Percentiles rank a stretch among this genome's conserved stretches.
Conservation (phyloP, 208 protist genomes). For the Trypanosoma conorhini region DNA sequence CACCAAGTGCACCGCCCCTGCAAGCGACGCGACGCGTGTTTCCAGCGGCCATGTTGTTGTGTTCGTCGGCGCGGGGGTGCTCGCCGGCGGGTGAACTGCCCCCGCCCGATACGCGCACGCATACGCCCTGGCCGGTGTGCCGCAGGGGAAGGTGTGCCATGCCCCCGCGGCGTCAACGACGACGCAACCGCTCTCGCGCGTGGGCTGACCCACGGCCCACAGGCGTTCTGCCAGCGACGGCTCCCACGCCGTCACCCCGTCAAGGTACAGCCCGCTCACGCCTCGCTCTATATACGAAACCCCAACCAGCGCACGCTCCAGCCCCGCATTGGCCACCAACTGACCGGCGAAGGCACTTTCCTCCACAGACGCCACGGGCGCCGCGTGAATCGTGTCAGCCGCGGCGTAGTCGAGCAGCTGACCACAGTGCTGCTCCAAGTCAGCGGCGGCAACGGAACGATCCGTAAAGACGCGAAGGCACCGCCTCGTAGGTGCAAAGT, state of each 20-base stretch:
- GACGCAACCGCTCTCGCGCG: conserved; percentile 48
- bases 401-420: conserved; percentile 33
- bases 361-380: conserved; percentile 32
- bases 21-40: conserved; percentile 48
- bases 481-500: conserved; percentile 6
- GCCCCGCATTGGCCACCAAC: conserved; percentile 23
- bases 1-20: conserved; percentile 58
- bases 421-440: conserved; percentile 46
- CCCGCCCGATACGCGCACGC: conserved; percentile 46
- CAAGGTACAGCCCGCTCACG: conserved; percentile 44
- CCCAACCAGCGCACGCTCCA: conserved; percentile 40
- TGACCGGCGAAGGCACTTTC: conserved; percentile 56
- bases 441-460: conserved; percentile 34
- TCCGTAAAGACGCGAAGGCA: conserved; percentile 18
- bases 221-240: conserved; percentile 35
- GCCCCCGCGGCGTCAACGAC: conserved; percentile 35
- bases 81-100: conserved; percentile 27
- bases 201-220: conserved; percentile 50
- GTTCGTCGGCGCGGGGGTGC: not conserved
- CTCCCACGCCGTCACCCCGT: conserved; percentile 33
- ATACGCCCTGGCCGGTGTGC: conserved; percentile 30
- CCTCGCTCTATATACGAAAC: conserved; percentile 54
- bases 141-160: conserved; percentile 60
- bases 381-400: conserved; percentile 37
- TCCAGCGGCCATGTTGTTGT: conserved; percentile 18